These are phyloP conservation scores for Claviceps purpurea DNA, from an alignment of 2,329 filamentous ascomycete genomes.

Conservation along the genomic window DNA sequence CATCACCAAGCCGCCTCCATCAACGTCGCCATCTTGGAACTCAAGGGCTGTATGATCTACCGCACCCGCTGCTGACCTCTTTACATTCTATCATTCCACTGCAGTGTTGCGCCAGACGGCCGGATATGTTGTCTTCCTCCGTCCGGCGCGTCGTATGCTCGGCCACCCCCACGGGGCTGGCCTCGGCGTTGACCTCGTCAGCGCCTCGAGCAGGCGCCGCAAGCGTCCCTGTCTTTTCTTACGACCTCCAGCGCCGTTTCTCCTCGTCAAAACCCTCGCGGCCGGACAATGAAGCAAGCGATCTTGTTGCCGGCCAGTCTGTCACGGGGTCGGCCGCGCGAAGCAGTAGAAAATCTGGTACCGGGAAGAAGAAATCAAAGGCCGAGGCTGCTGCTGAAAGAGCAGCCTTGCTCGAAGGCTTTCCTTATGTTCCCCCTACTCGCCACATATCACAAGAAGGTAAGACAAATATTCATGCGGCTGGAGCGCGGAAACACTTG, in stretches of 20 bases:
- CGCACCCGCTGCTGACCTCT: constrained; percentile 7
- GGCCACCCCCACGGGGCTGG: constrained; percentile 29
- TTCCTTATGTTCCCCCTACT: constrained; percentile 64
- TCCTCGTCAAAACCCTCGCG: constrained; percentile 51
- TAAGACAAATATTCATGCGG: constrained; percentile 21
- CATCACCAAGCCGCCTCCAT: constrained; percentile 12
- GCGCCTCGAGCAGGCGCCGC: constrained; percentile 25
- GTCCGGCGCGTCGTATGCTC: constrained; percentile 40
- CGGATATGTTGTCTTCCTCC: constrained; percentile 39
- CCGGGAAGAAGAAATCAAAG: constrained; percentile 47
- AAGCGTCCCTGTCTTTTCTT: constrained; percentile 22
- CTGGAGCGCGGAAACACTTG: background rate
- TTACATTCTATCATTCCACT: constrained; percentile 3
- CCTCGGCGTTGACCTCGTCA: constrained; percentile 28
- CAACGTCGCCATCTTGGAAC: constrained; percentile 17
- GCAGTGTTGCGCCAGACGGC: constrained; percentile 13
- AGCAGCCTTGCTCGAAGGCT: constrained; percentile 37
- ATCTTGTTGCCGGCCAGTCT: constrained; percentile 33
- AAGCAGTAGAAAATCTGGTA: constrained; percentile 27
- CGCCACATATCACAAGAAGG: constrained; percentile 57
- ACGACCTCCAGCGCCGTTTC: constrained; percentile 38
- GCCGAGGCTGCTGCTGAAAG: constrained; percentile 34
- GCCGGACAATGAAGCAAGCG: constrained; percentile 41
- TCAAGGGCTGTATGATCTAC: constrained; percentile 8
- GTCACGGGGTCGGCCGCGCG: constrained; percentile 34